phyloP scores from a whole-genome alignment of 257 asterid species.

The Coffea eugenioides region DNA sequence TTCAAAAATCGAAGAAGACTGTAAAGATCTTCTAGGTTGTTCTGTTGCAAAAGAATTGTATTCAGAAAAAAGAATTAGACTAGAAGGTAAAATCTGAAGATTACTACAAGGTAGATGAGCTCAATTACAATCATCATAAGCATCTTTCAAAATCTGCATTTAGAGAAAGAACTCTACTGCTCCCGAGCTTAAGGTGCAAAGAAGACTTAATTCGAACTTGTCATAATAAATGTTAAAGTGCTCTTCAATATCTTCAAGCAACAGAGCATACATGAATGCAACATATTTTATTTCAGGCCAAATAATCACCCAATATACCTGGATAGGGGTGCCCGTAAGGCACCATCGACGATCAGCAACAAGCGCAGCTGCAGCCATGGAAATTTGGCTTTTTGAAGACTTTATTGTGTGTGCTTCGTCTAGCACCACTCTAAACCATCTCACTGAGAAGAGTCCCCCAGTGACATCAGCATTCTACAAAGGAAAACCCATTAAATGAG shows the following conservation, averaged over 20 bases:
- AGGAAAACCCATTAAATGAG: background rate
- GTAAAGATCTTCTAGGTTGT: conserved; percentile 87
- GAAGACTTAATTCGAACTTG: background rate
- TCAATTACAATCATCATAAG: background rate
- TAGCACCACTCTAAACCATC: conserved; percentile 91
- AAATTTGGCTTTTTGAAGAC: conserved; percentile 90
- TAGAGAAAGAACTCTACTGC: background rate
- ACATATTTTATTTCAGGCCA: background rate
- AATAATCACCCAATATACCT: conserved; percentile 43
- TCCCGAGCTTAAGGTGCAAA: background rate
- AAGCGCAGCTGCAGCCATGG: conserved; percentile 86
- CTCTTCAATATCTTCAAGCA: background rate
- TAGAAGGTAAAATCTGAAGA: background rate
- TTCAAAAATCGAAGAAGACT: conserved; percentile 94
- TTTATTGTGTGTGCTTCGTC: conserved; percentile 98
- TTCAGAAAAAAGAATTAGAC: conserved; percentile 19
- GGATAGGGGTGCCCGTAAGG: conserved; percentile 98
- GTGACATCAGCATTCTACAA: conserved; percentile 69
- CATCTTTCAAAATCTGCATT: background rate
- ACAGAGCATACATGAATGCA: background rate
- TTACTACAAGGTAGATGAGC: background rate
- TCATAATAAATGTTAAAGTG: no score
- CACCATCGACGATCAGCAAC: conserved; percentile 94
- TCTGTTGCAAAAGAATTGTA: conserved; percentile 48
- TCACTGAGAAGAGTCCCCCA: conserved; percentile 74